Percentiles rank a stretch among this genome's conserved stretches.
Evolutionary conservation across 2,329 filamentous ascomycete species (phyloP).

Genomic region (Ceratocystis smalleyi): DNA sequence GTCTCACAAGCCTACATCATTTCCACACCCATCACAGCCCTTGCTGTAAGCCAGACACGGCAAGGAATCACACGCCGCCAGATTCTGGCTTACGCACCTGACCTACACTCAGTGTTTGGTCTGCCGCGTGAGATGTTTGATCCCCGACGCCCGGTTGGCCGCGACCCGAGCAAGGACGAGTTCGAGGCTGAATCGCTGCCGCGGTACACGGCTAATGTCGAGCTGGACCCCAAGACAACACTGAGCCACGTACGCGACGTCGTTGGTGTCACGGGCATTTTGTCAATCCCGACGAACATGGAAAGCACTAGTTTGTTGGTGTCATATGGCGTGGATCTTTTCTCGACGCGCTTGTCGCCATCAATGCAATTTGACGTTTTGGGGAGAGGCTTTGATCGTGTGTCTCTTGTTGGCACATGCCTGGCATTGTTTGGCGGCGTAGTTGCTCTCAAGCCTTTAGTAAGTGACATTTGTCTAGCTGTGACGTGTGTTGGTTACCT

Average conservation of each 20-base stretch:
- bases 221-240: conserved; percentile 68
- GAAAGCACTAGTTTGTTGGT: conserved; percentile 88
- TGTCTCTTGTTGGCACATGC: conserved; percentile 71
- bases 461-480: conserved; percentile 31
- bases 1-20: conserved; percentile 70
- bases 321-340: conserved; percentile 77
- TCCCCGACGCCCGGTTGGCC: conserved; percentile 68
- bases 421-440: conserved; percentile 65
- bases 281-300: conserved; percentile 61
- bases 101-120: conserved; percentile 57
- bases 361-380: conserved; percentile 84
- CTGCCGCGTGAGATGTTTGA: conserved; percentile 69
- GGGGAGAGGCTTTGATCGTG: conserved; percentile 84
- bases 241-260: conserved; percentile 74
- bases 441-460: conserved; percentile 66
- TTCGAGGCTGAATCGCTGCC: conserved; percentile 63
- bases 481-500: not conserved
- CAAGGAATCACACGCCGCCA: conserved; percentile 82
- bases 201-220: conserved; percentile 59
- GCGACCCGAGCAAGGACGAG: conserved; percentile 67
- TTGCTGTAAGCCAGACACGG: conserved; percentile 74
- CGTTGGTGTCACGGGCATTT: conserved; percentile 54
- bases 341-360: conserved; percentile 71
- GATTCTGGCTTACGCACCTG: conserved; percentile 62
- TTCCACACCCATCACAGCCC: conserved; percentile 58